Conservation (phyloP, 495 filamentous ascomycete species). For the Lindgomyces ingoldianus region DNA sequence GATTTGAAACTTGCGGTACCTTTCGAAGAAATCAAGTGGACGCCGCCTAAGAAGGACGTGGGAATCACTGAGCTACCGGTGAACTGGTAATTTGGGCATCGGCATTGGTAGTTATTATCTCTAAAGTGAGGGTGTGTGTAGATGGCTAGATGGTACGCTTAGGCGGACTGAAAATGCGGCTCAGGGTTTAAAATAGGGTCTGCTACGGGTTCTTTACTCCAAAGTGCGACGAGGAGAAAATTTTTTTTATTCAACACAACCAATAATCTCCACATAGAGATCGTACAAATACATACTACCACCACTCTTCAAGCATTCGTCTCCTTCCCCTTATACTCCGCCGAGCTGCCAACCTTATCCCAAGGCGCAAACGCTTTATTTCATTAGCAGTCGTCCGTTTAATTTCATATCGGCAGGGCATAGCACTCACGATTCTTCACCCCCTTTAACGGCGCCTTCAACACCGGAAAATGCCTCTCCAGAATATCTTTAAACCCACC, state of each 20-base stretch:
- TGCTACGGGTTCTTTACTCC: too few relatives aligned
- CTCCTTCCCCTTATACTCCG: conserved; percentile 42
- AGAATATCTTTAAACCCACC: conserved; percentile 43
- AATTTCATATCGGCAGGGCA: background rate
- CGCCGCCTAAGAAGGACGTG: conserved; percentile 45
- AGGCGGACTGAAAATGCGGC: too few relatives aligned
- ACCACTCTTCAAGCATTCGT: too few relatives aligned
- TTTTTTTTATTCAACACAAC: too few relatives aligned
- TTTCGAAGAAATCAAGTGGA: conserved; percentile 46
- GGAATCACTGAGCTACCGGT: conserved; percentile 46
- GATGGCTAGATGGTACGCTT: too few relatives aligned
- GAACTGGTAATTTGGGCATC: too few relatives aligned
- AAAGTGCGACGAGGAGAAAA: too few relatives aligned
- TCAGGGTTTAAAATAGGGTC: too few relatives aligned
- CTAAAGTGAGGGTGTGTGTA: too few relatives aligned
- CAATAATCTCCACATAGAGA: too few relatives aligned
- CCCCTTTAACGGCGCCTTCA: conserved; percentile 36
- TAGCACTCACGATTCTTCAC: conserved; percentile 33
- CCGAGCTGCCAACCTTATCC: conserved; percentile 37
- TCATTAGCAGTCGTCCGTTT: background rate
- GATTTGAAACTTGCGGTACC: conserved; percentile 45
- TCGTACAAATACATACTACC: too few relatives aligned
- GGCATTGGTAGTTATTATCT: too few relatives aligned
- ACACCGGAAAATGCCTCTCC: conserved; percentile 45
- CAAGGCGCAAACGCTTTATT: conserved; percentile 45